Evolutionary conservation across 2,329 filamentous ascomycete species (phyloP), one percentile per base, ranked within the genome.

Genomic region (Dactylellina drechsleri): DNA sequence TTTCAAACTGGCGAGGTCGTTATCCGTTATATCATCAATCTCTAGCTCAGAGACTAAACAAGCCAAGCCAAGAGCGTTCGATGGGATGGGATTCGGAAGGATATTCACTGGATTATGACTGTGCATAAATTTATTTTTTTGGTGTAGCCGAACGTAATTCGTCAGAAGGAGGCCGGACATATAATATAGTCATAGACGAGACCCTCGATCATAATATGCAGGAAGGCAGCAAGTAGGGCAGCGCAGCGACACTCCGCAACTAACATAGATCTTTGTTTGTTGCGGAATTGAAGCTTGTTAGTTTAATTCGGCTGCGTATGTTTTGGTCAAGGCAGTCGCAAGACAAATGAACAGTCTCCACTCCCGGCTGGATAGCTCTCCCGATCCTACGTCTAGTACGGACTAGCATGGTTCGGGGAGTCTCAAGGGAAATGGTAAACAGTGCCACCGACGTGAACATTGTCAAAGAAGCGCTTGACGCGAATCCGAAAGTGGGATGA

Each of bases 91-190:
- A 52, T 52, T 52, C 47, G 47, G 70, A 66, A 67, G 70, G 70
- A 74, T 70, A 20, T 74, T 64, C 70, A 62, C 70, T 74, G 70
- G 70, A 74, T 74, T 67, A 74, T 74, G 62, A 67, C 70, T 74
- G 62, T 74, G 62, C 70, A 52, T 62, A 54, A 49, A 49, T 53
- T 3, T 58, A 49, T 62, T 31, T 45, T 23, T 45, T 18, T 12
- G 31, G 49, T 52, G 49, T 50, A 56, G 49, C 57, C 53, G 58
- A 56, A 36, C 56, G 52, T 74, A 62, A 74, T 74, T 74, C 70
- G 70, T 74, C 70, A 67, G 57, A 64, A 56, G 61, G 40, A 57
- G 5, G 31, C 31, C 31, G 6, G 43, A 62, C 61, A 40, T 61
- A 47, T 64, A 74, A 67, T 74, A 67, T 74, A 74, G 70, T 74